A percentile compares a stretch with the other conserved stretches of the same genome.
These are phyloP conservation scores for Aspergillus sclerotiicarbonarius DNA, from an alignment of 495 filamentous ascomycete species.

Conservation along the genomic window DNA sequence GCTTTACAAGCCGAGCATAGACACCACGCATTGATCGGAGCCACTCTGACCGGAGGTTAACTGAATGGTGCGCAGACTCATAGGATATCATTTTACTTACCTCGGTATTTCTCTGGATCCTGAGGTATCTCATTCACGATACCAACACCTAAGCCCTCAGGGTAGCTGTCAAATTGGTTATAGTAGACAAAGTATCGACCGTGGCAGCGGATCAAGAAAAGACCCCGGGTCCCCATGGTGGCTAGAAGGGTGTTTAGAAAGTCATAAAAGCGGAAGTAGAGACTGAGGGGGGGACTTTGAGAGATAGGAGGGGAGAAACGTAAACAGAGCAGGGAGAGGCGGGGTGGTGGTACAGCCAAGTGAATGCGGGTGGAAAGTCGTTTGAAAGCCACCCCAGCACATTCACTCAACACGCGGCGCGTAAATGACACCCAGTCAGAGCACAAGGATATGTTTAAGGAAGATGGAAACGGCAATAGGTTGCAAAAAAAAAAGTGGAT, in stretches of 20 bases:
- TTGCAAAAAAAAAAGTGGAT: not conserved
- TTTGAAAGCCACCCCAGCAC: not conserved
- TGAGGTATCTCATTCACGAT: conserved; percentile 26
- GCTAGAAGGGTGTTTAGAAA: not conserved
- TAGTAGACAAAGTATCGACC: conserved; percentile 31
- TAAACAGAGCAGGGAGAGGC: not conserved
- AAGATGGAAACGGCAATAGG: not conserved
- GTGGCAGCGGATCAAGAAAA: conserved; percentile 24
- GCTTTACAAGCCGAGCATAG: conserved; percentile 9
- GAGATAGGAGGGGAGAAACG: not conserved
- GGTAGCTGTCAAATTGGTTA: conserved; percentile 32
- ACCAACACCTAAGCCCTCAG: conserved; percentile 21
- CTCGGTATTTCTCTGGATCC: conserved; percentile 22
- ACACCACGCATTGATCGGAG: conserved; percentile 9
- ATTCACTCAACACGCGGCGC: not conserved
- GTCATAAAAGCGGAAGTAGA: not conserved
- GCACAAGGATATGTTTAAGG: no score
- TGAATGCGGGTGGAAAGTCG: not conserved
- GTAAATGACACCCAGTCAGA: not conserved
- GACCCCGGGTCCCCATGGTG: conserved; percentile 27
- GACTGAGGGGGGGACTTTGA: not conserved
- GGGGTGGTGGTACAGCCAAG: not conserved
- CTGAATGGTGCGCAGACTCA: not conserved
- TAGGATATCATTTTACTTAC: conserved; percentile 3
- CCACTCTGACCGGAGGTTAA: conserved; percentile 13